Evolutionary conservation across 2,329 filamentous ascomycete genomes (phyloP), one percentile per base, ranked within the genome.

Genomic region (Cercospora zeina): DNA sequence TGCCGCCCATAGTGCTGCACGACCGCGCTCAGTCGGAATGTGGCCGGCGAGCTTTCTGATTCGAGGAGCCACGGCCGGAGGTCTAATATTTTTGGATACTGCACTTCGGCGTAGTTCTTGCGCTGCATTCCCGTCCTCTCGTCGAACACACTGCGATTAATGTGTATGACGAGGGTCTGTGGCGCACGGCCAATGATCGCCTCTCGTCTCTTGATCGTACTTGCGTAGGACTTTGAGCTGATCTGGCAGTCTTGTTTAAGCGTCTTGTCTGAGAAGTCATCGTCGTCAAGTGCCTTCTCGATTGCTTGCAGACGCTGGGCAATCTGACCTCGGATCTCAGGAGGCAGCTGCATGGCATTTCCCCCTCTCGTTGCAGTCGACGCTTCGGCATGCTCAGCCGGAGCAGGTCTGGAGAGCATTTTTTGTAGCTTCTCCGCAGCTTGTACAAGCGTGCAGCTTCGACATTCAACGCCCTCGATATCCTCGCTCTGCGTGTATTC

Each of bases 121-220:
- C 85, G 87, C 75, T 92, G 85, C 63, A 85, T 80, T 4, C 91
- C 91, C 0, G 91, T 96, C 54, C 80, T 82, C 67, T 96, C 91
- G 69, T 97, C 89, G 70, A 96, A 97, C 0, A 95, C 85, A 55
- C 93, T 97, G 42, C 95, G 86, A 72, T 97, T 97, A 73, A 97
- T 84, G 73, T 99, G 95, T 8, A 97, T 81, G 0, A 87, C 89
- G 13, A 99, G 80, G 60, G 89, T 90, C 65, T 87, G 86, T 1
- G 95, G 95, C 1, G 92, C 84, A 31, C 93, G 83, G 2, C 90
- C 92, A 68, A 99, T 85, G 11, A 93, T 90, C 9, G 90, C 88
- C 74, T 97, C 95, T 62, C 93, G 89, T 8, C 92, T 92, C 76
- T 99, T 99, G 4, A 89, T 96, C 14, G 89, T 87, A 19, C 83